phyloP scores from a whole-genome alignment of 2,329 filamentous ascomycete genomes.

The Ophiostoma ulmi region DNA sequence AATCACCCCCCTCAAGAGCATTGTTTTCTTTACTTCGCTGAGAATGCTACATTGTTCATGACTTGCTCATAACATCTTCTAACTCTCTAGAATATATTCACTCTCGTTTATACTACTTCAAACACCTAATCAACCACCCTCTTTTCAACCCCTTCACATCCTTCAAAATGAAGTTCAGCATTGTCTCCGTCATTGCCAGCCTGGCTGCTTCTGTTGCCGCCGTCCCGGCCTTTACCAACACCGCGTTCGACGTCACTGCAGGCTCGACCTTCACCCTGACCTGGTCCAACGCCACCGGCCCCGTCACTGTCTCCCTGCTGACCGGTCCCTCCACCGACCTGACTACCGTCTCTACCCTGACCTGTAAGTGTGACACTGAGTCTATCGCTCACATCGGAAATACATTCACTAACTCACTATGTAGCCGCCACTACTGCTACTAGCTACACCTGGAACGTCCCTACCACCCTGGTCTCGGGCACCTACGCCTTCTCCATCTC shows the following conservation, averaged over 20 bases:
- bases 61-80: not conserved
- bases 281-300: slow-evolving; percentile 39
- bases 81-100: not conserved
- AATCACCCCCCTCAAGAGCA: not conserved
- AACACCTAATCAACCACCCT: not conserved
- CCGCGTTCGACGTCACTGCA: slow-evolving; percentile 32
- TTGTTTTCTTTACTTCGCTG: not conserved
- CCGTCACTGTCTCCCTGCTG: slow-evolving; percentile 42
- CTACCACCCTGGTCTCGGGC: slow-evolving; percentile 36
- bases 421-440: slow-evolving; percentile 35
- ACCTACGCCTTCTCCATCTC: slow-evolving; percentile 44
- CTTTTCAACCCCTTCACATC: not conserved
- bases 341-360: slow-evolving; percentile 34
- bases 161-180: slow-evolving; percentile 40
- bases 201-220: slow-evolving; percentile 35
- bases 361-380: slow-evolving; percentile 33
- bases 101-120: not conserved
- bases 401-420: slow-evolving; percentile 14
- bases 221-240: slow-evolving; percentile 34
- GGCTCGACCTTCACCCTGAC: slow-evolving; percentile 42
- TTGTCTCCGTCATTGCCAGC: slow-evolving; percentile 35
- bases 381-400: not conserved
- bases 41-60: not conserved
- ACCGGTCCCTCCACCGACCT: slow-evolving; percentile 38
- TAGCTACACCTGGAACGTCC: slow-evolving; percentile 39